Evolutionary conservation across 805 yeast genomes (phyloP), one percentile per base, ranked within the genome.

Genomic region (Ogataea methylovora): DNA sequence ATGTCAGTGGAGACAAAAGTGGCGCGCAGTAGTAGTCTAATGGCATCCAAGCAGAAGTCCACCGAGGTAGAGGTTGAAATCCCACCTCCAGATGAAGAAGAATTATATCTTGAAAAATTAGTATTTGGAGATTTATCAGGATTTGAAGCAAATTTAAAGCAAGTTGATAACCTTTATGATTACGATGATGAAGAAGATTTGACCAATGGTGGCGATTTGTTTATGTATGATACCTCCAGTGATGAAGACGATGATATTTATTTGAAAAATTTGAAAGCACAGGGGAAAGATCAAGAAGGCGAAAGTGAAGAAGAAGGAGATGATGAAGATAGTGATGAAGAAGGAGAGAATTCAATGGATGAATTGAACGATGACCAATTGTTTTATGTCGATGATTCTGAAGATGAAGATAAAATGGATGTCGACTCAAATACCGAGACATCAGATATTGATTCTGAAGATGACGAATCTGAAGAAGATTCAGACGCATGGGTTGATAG

Each of bases 111-210:
- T 33, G 95, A 88, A 42, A 83, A 74, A 54, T 67, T 85, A 11
- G 95, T 92, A 4, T 88, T 92, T 60, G 97, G 98, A 12, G 97
- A 92, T 53, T 46, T 69, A 4, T 82, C 76, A 36, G 82, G 90
- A 21, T 81, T 83, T 60, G 84, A 78, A 48, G 51, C 57, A 22
- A 81, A 78, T 39, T 63, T 85, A 50, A 76, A 69, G 36, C 69
- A 71, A 38, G 61, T 77, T 33, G 85, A 79, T 44, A 69, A 78
- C 41, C 61, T 78, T 26, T 73, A 63, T 45, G 69, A 67, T 24
- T 61, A 62, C 41, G 62, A 65, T 8, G 61, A 64, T 29, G 73
- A 67, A 13, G 67, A 59, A 24, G 41, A 33, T 22, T 14, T 15
- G 4, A 11, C 6, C 5, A 18, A 24, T 8, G 57, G 50, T 4